These are phyloP conservation scores for Pelargonium fulgidum DNA, from an alignment of 441 rosid species.

Conservation along the genomic window DNA sequence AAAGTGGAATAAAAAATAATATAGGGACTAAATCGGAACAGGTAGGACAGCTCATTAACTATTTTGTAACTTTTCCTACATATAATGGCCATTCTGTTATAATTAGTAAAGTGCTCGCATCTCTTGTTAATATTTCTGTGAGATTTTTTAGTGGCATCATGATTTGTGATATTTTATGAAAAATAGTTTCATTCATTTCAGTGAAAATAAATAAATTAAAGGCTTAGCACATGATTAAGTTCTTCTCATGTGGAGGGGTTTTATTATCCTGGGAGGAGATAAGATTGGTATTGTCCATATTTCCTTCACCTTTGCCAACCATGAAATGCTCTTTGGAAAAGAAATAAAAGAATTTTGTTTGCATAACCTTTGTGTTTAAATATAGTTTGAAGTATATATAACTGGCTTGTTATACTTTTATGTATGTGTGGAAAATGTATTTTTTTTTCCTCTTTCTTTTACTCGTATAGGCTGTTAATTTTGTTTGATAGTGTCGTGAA, in stretches of 20 bases:
- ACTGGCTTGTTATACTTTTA: not conserved
- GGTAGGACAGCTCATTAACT: no score
- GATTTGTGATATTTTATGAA: not conserved
- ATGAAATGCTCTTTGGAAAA: not conserved
- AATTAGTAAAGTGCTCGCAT: not conserved
- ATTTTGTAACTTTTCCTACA: not conserved
- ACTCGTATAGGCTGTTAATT: conserved; percentile 32
- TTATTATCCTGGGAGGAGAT: not conserved
- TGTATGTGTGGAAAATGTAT: not conserved
- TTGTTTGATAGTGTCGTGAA: conserved; percentile 54
- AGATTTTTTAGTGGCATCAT: not conserved
- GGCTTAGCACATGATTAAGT: not conserved
- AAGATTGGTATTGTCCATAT: not conserved
- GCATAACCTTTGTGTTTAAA: not conserved
- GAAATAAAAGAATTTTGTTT: not conserved
- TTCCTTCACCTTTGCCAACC: not conserved
- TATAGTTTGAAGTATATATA: not conserved
- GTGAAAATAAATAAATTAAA: not conserved
- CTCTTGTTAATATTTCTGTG: not conserved
- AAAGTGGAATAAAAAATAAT: no score
- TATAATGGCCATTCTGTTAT: not conserved
- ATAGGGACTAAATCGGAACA: no score
- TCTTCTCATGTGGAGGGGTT: not conserved
- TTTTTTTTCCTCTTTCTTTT: not conserved
- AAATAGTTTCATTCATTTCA: not conserved